Evolutionary conservation across 1,284 basidiomycete species (phyloP).

Genomic region (Cryptococcus sp.): DNA sequence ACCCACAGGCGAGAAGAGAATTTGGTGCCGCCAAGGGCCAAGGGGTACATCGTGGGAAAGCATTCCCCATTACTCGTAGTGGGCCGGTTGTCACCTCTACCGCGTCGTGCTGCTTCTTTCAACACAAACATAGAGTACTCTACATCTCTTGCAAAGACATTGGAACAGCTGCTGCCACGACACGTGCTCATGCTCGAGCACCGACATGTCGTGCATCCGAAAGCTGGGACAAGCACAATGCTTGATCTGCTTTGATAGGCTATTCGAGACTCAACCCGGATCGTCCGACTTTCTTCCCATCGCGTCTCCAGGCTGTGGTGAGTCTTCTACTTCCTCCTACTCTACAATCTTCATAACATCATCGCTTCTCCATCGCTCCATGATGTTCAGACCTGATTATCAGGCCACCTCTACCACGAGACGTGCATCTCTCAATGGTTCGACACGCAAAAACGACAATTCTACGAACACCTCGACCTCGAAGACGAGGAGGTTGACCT

Average conservation of each 20-base stretch:
- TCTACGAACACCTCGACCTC: constrained; percentile 8
- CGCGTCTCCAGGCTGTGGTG: constrained; percentile 38
- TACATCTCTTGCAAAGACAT: no score
- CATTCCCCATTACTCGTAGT: no score
- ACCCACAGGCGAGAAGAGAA: no score
- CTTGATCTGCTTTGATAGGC: constrained; percentile 37
- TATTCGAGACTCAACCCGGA: constrained; percentile 35
- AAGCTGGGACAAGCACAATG: constrained; percentile 27
- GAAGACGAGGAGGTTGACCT: constrained; percentile 16
- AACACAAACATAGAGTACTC: no score
- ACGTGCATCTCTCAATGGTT: constrained; percentile 34
- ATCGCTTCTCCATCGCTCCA: not conserved
- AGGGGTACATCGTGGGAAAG: no score
- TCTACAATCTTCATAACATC: not conserved
- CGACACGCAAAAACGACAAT: not conserved
- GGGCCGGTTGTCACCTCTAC: no score
- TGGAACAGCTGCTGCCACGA: no score
- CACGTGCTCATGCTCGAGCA: no score
- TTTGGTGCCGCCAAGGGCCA: no score
- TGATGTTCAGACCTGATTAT: not conserved
- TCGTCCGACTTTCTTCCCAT: constrained; percentile 32
- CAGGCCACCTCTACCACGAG: constrained; percentile 43
- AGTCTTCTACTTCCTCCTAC: constrained; percentile 10
- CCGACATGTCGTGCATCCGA: no score
- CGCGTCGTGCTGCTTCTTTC: no score